Percentiles rank a stretch among this genome's conserved stretches.
phyloP scores from a whole-genome alignment of 768 basidiomycete genomes.

The Leccinum ochraceum region DNA sequence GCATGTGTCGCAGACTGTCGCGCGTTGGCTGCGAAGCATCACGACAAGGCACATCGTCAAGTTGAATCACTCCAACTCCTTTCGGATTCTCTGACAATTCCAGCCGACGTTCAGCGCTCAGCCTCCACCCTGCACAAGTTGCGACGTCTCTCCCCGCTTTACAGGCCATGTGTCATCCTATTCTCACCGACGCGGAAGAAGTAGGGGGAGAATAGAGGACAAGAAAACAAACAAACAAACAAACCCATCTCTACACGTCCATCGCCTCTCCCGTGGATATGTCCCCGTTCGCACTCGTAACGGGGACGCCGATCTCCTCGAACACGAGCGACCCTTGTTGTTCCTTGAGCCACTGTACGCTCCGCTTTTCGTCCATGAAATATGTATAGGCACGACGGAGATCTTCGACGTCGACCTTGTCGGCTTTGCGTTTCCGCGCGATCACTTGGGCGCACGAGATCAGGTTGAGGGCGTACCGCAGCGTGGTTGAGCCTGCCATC shows the following conservation, averaged over 20 bases:
- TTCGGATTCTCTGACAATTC: neutral
- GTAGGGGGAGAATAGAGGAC: neutral
- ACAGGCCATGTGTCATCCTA: neutral
- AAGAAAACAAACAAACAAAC: neutral
- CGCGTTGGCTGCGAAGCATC: neutral
- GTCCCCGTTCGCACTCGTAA: slow-evolving; percentile 30
- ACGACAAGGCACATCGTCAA: neutral
- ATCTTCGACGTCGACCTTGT: slow-evolving; percentile 83
- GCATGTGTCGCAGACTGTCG: neutral
- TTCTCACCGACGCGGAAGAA: neutral
- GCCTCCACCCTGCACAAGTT: neutral
- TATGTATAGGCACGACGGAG: slow-evolving; percentile 81
- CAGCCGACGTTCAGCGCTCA: neutral
- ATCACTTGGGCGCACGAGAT: slow-evolving; percentile 91
- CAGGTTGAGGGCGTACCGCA: slow-evolving; percentile 92
- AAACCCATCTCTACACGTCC: slow-evolving; percentile 30
- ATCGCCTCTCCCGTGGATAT: slow-evolving; percentile 33
- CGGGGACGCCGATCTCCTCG: slow-evolving; percentile 57
- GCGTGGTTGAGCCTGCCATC: slow-evolving; percentile 87
- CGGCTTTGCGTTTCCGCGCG: slow-evolving; percentile 79
- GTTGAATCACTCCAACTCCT: neutral
- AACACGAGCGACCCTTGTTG: slow-evolving; percentile 75
- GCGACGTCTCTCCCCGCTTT: neutral
- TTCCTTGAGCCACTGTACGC: slow-evolving; percentile 89
- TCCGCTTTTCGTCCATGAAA: slow-evolving; percentile 92